phyloP scores from a whole-genome alignment of 2,329 filamentous ascomycete species.

The Xylariaceae sp. region DNA sequence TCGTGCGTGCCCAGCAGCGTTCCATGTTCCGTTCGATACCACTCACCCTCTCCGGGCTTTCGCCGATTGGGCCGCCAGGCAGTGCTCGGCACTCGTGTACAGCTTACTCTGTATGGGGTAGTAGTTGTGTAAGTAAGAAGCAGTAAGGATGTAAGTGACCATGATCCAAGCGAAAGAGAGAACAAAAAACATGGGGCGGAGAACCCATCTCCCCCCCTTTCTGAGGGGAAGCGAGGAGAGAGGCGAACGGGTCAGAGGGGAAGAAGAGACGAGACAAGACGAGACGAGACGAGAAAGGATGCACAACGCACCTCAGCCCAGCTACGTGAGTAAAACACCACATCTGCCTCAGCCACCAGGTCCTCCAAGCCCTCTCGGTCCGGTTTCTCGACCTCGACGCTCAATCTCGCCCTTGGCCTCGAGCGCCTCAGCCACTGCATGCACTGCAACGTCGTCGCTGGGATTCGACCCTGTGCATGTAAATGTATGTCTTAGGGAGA shows the following conservation, averaged over 20 bases:
- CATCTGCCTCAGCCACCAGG: slow-evolving; percentile 58
- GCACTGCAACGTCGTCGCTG: slow-evolving; percentile 54
- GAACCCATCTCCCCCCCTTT: neutral
- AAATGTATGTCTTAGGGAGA: slow-evolving; percentile 12
- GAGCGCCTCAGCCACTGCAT: slow-evolving; percentile 49
- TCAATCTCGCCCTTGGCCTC: slow-evolving; percentile 47
- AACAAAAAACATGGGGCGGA: slow-evolving; percentile 6
- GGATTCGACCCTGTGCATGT: slow-evolving; percentile 53
- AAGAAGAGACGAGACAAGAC: no score
- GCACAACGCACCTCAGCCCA: slow-evolving; percentile 59
- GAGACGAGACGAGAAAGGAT: no score
- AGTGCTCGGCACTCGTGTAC: slow-evolving; percentile 30
- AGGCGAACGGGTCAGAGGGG: no score
- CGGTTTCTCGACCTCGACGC: slow-evolving; percentile 70
- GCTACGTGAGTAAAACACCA: slow-evolving; percentile 66
- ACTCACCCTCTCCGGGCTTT: slow-evolving; percentile 33
- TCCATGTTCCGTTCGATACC: slow-evolving; percentile 21
- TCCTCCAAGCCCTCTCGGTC: slow-evolving; percentile 52
- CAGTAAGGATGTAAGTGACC: no score
- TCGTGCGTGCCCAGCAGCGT: slow-evolving; percentile 12
- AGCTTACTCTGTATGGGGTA: slow-evolving; percentile 26
- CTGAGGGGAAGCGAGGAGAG: neutral
- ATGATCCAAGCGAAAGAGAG: no score
- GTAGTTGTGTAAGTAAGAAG: neutral
- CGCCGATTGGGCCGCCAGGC: slow-evolving; percentile 30